Evolutionary conservation across 1,139 yeast genomes (phyloP).

Genomic region (Wickerhamiella infanticola): DNA sequence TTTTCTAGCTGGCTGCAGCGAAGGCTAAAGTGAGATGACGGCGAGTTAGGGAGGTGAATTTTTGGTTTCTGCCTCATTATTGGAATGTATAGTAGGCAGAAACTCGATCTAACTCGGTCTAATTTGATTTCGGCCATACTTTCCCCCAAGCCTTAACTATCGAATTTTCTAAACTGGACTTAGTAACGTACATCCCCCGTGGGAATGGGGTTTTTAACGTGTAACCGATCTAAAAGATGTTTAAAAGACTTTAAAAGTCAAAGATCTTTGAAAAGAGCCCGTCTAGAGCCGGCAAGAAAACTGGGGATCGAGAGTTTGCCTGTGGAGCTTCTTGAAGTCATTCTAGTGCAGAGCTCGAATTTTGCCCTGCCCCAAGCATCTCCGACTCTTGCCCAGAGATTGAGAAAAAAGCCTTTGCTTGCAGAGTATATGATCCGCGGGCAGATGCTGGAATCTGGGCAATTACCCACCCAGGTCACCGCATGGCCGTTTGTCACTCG

Average conservation of each 20-base stretch:
- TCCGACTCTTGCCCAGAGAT: slow-evolving; percentile 6
- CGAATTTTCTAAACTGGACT: too few species aligned
- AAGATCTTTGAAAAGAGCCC: neutral
- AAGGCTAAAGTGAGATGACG: too few species aligned
- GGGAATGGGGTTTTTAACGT: slow-evolving; percentile 11
- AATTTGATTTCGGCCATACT: too few species aligned
- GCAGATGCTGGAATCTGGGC: slow-evolving; percentile 1
- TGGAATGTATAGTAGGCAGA: too few species aligned
- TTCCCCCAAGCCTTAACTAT: too few species aligned
- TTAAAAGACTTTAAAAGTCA: too few species aligned
- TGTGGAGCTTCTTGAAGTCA: slow-evolving; percentile 11
- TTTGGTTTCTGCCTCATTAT: too few species aligned
- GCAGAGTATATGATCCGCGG: slow-evolving; percentile 5
- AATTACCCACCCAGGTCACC: slow-evolving; percentile 2
- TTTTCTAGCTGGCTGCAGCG: neutral
- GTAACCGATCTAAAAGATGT: slow-evolving; percentile 4
- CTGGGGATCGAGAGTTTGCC: slow-evolving; percentile 11
- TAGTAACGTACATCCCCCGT: too few species aligned
- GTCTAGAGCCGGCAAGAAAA: neutral
- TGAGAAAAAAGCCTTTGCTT: slow-evolving; percentile 7
- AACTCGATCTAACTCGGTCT: too few species aligned
- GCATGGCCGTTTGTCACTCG: slow-evolving; percentile 12
- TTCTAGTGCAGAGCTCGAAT: slow-evolving; percentile 12
- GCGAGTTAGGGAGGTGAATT: too few species aligned
- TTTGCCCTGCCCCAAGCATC: slow-evolving; percentile 10